Evolutionary conservation across 78 protist genomes (phyloP).

Genomic region (Polysphondylium violaceum): DNA sequence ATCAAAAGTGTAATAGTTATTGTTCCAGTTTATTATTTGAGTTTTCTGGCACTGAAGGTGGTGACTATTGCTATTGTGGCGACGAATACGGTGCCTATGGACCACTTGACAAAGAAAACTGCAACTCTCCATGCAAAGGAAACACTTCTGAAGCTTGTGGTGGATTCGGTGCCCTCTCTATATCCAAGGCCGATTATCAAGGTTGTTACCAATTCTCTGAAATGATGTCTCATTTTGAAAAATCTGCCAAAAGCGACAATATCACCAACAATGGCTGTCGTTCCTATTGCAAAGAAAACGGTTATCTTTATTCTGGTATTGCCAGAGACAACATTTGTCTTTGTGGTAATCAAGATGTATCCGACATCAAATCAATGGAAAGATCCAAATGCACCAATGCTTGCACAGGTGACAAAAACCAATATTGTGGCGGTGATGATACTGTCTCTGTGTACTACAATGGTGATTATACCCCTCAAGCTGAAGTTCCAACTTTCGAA

Average conservation of each 20-base stretch:
- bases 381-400: background rate
- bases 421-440: slow-evolving; percentile 23
- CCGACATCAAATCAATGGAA: background rate
- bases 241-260: background rate
- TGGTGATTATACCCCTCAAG: no score
- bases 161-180: slow-evolving; percentile 9
- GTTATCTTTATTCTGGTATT: background rate
- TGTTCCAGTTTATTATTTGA: slow-evolving; percentile 25
- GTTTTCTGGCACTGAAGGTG: slow-evolving; percentile 29
- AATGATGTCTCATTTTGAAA: background rate
- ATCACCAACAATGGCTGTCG: slow-evolving; percentile 17
- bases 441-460: slow-evolving; percentile 8
- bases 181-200: slow-evolving; percentile 8
- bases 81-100: slow-evolving; percentile 46
- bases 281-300: background rate
- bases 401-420: background rate
- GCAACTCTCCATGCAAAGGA: slow-evolving; percentile 17
- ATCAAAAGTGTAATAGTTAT: slow-evolving; percentile 15
- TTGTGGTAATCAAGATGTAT: slow-evolving; percentile 8
- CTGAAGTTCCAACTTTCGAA: no score
- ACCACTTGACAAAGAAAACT: slow-evolving; percentile 1
- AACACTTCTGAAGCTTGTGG: slow-evolving; percentile 38
- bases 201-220: slow-evolving; percentile 9
- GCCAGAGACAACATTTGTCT: slow-evolving; percentile 22
- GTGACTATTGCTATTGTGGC: slow-evolving; percentile 52